Percentiles rank a stretch among this genome's conserved stretches.
These are phyloP conservation scores for Fusarium hostae DNA, from an alignment of 2,329 filamentous ascomycete genomes.

Conservation along the genomic window DNA sequence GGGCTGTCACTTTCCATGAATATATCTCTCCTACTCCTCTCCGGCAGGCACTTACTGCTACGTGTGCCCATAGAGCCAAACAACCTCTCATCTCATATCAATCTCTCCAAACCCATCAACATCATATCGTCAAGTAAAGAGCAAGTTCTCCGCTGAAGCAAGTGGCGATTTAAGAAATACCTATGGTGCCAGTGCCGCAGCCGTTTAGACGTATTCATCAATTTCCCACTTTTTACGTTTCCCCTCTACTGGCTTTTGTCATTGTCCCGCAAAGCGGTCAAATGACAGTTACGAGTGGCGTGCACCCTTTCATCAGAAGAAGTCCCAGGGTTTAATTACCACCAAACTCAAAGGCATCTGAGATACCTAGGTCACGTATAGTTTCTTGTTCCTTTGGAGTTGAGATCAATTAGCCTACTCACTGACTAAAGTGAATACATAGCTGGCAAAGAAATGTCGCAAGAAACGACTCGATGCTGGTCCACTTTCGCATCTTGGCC, in stretches of 20 bases:
- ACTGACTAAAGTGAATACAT: not conserved
- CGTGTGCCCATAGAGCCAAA: not conserved
- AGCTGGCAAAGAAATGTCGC: constrained; percentile 8
- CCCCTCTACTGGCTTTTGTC: not conserved
- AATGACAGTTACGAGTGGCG: constrained; percentile 18
- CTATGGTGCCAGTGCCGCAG: constrained; percentile 8
- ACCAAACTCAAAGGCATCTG: not conserved
- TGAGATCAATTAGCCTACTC: not conserved
- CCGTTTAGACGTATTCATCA: not conserved
- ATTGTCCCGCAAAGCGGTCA: constrained; percentile 11
- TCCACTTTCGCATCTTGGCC: constrained; percentile 18
- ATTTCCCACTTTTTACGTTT: not conserved
- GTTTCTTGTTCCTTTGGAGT: not conserved
- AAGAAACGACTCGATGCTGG: constrained; percentile 2
- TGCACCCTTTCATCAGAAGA: constrained; percentile 5
- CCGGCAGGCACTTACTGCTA: not conserved
- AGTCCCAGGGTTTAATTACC: not conserved
- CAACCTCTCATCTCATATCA: not conserved
- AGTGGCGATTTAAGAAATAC: not conserved
- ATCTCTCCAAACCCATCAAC: not conserved
- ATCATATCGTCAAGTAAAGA: not conserved
- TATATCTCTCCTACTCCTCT: not conserved
- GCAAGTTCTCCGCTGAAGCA: not conserved
- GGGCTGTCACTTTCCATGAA: not conserved
- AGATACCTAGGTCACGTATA: not conserved